phyloP scores from a whole-genome alignment of 2,329 filamentous ascomycete species.

The Fusarium oxysporum region DNA sequence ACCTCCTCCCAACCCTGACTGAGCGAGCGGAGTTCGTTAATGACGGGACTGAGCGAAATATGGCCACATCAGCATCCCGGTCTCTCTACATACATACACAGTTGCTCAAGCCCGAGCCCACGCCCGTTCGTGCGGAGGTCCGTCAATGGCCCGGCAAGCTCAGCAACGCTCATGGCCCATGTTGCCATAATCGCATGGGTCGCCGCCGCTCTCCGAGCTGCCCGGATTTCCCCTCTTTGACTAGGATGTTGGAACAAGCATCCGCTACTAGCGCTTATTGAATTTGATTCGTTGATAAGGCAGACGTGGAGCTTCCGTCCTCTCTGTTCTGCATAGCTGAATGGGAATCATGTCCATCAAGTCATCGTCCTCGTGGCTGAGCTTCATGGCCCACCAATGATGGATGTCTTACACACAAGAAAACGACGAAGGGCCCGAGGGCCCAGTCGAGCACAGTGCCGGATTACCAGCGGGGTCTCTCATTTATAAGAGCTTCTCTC shows the following conservation, averaged over 20 bases:
- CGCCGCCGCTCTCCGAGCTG: conserved; percentile 36
- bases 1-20: conserved; percentile 26
- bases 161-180: conserved; percentile 10
- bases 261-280: conserved; percentile 26
- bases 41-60: conserved; percentile 41
- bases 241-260: conserved; percentile 37
- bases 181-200: conserved; percentile 28
- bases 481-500: conserved; percentile 20
- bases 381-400: conserved; percentile 28
- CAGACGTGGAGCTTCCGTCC: conserved; percentile 8
- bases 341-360: conserved; percentile 5
- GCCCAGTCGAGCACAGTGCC: conserved; percentile 38
- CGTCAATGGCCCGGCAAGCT: conserved; percentile 26
- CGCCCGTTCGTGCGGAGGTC: conserved; percentile 43
- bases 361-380: conserved; percentile 36
- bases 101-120: conserved; percentile 41
- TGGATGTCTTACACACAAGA: conserved; percentile 36
- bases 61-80: conserved; percentile 37
- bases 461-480: conserved; percentile 38
- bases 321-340: conserved; percentile 9
- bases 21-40: not conserved
- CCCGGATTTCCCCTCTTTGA: conserved; percentile 35
- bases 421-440: conserved; percentile 27
- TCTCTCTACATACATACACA: conserved; percentile 25
- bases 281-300: conserved; percentile 20